Base-by-base conservation (phyloP, 2,329 filamentous ascomycete genomes). In the Monosporascus sp. region DNA sequence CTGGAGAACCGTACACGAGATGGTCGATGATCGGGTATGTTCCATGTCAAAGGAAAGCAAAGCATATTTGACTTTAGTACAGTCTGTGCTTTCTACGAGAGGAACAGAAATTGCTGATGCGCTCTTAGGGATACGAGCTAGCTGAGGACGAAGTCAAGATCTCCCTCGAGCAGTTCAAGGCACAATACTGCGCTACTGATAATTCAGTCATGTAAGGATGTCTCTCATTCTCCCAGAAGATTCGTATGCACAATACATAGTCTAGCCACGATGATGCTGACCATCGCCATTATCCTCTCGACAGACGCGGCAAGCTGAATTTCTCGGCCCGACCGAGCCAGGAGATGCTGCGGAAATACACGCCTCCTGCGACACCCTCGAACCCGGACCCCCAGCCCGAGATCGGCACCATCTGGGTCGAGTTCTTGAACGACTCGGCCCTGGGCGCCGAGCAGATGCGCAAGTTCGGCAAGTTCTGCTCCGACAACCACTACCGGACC, bases 371-470 rank as follows among this genome's bases (percentile, higher is more conserved):
- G 22, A 89, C 85, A 56, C 75, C 82, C 59, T 75, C 76, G 61
- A 86, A 89, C 69, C 87, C 88, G 45, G 79, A 88, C 65, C 89
- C 87, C 38, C 75, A 77, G 49, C 79, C 87, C 51, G 85, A 90
- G 64, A 89, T 91, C 70, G 94, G 94, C 67, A 89, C 85, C 52
- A 87, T 99, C 75, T 96, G 89, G 82, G 82, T 97, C 65, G 91
- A 97, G 74, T 99, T 99, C 78, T 87, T 89, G 54, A 70, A 71
- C 59, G 89, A 95, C 61, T 76, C 85, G 58, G 83, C 81, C 52
- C 87, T 97, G 55, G 94, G 94, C 62, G 90, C 96, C 67, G 91
- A 91, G 74, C 90, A 96, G 70, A 89, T 97, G 72, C 91, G 93
- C 71, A 79, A 82, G 53, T 99, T 97, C 72, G 90, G 91, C 63